phyloP scores from a whole-genome alignment of 169 alveolate species.

The Theileria orientalis region DNA sequence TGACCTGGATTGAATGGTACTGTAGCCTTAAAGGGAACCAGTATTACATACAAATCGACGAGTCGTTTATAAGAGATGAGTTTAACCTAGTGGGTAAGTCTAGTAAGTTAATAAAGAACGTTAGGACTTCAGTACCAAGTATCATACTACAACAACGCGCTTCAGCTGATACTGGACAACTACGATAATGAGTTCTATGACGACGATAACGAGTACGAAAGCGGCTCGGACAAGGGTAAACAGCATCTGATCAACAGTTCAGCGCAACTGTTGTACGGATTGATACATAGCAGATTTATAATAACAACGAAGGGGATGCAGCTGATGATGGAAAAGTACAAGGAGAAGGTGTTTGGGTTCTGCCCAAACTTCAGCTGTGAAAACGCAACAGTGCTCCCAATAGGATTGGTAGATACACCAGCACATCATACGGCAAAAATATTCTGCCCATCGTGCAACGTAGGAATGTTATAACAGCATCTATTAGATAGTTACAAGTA shows the following conservation, averaged over 20 bases:
- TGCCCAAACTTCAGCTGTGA: constrained; percentile 88
- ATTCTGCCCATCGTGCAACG: constrained; percentile 89
- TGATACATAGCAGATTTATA: constrained; percentile 87
- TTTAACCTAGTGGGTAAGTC: constrained; percentile 87
- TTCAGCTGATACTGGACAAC: constrained; percentile 84
- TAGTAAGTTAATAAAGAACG: neutral
- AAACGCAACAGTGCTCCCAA: constrained; percentile 83
- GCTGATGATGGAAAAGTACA: constrained; percentile 85
- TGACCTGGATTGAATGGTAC: constrained; percentile 96
- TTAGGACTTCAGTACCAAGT: constrained; percentile 77
- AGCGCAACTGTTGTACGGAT: constrained; percentile 88
- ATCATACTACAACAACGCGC: constrained; percentile 81
- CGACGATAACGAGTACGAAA: constrained; percentile 73
- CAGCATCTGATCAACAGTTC: constrained; percentile 77
- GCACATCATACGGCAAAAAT: constrained; percentile 86
- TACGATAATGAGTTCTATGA: constrained; percentile 83
- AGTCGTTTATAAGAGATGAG: constrained; percentile 90
- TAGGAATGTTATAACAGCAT: constrained; percentile 17
- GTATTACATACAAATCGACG: constrained; percentile 91
- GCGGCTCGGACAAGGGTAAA: constrained; percentile 69
- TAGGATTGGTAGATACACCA: constrained; percentile 87
- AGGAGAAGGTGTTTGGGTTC: constrained; percentile 81
- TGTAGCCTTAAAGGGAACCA: constrained; percentile 92
- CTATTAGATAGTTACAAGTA: no score
- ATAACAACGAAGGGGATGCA: constrained; percentile 87